Conservation (phyloP, 2,329 filamentous ascomycete species). For the Pseudonectria foliicola region DNA sequence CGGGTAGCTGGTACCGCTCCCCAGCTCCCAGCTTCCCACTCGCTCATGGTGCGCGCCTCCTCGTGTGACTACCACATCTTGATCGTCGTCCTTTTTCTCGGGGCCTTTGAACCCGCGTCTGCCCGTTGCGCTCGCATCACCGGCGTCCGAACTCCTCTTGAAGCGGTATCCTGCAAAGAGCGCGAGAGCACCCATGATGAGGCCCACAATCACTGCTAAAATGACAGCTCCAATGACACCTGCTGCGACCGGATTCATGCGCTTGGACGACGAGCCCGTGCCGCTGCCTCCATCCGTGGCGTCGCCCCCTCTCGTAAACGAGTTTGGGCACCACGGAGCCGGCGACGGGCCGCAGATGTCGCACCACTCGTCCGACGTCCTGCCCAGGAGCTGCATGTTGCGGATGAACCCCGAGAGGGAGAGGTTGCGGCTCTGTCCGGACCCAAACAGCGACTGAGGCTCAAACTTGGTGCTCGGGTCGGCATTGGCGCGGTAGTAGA, state of each 20-base stretch:
- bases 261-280: background rate
- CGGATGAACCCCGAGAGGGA: slow-evolving; percentile 32
- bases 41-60: slow-evolving; percentile 37
- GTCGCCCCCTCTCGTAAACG: background rate
- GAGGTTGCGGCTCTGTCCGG: slow-evolving; percentile 27
- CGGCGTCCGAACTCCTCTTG: slow-evolving; percentile 7
- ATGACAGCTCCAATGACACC: slow-evolving; percentile 41
- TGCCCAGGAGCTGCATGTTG: slow-evolving; percentile 29
- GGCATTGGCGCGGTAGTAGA: slow-evolving; percentile 47
- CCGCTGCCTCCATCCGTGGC: background rate
- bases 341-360: slow-evolving; percentile 27
- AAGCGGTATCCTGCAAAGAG: slow-evolving; percentile 28
- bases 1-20: slow-evolving; percentile 9
- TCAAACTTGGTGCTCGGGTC: slow-evolving; percentile 27
- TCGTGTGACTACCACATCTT: slow-evolving; percentile 34
- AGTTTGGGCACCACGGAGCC: slow-evolving; percentile 31
- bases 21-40: slow-evolving; percentile 44
- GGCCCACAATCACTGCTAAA: slow-evolving; percentile 29
- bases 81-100: slow-evolving; percentile 38
- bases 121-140: background rate
- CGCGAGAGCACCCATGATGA: slow-evolving; percentile 26
- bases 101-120: slow-evolving; percentile 35
- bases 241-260: slow-evolving; percentile 31
- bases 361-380: slow-evolving; percentile 37
- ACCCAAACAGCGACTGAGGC: slow-evolving; percentile 35